These are phyloP conservation scores for Ceratocystis cacaofunesta DNA, from an alignment of 2,329 filamentous ascomycete species.

Conservation along the genomic window DNA sequence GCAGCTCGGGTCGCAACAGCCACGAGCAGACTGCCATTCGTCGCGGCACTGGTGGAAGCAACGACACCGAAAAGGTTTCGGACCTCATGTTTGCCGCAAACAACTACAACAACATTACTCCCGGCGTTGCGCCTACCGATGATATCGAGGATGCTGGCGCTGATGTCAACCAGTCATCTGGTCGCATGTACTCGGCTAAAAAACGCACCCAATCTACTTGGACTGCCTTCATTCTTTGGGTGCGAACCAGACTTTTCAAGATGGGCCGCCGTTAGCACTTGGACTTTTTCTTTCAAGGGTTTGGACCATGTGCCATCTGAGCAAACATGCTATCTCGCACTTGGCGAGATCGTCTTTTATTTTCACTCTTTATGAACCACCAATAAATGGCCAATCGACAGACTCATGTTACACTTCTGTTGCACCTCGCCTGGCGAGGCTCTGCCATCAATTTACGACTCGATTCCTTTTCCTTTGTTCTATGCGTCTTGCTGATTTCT, in stretches of 20 bases:
- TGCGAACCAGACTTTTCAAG: slow-evolving; percentile 38
- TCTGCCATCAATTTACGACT: slow-evolving; percentile 1
- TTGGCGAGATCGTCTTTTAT: background rate
- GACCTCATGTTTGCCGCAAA: slow-evolving; percentile 28
- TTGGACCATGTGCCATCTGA: background rate
- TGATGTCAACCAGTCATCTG: slow-evolving; percentile 27
- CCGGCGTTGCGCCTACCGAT: slow-evolving; percentile 22
- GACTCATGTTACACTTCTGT: background rate
- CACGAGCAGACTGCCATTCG: slow-evolving; percentile 9
- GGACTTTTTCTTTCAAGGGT: slow-evolving; percentile 1
- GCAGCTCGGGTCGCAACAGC: slow-evolving; percentile 18
- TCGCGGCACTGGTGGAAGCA: slow-evolving; percentile 22
- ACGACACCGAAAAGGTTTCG: slow-evolving; percentile 27
- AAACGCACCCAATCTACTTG: slow-evolving; percentile 46
- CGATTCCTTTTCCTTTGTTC: slow-evolving; percentile 7
- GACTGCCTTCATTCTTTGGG: slow-evolving; percentile 49
- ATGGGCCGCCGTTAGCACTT: slow-evolving; percentile 25
- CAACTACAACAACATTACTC: slow-evolving; percentile 32
- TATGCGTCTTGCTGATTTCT: background rate
- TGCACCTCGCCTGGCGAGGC: background rate
- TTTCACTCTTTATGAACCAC: background rate
- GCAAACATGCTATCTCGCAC: background rate
- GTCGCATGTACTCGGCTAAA: slow-evolving; percentile 37
- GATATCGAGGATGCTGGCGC: slow-evolving; percentile 28
- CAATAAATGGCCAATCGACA: background rate